These are phyloP conservation scores for Hericium rajendrae DNA, from an alignment of 768 basidiomycete genomes.

Conservation along the genomic window DNA sequence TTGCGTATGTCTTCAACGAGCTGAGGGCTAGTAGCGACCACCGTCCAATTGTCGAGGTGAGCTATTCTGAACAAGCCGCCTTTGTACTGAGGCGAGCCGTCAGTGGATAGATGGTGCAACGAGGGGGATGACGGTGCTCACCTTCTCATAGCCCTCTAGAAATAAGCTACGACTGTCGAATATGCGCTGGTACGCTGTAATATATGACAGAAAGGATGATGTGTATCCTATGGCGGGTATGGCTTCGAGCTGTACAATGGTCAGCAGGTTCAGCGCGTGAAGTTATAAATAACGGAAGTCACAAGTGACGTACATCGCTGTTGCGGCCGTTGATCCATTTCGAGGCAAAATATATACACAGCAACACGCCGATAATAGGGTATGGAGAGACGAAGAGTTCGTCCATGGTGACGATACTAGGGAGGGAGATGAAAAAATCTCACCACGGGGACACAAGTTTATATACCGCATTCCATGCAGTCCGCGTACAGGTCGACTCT, in stretches of 20 bases:
- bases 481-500: too few species aligned
- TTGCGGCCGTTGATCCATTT: too few species aligned
- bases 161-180: not conserved
- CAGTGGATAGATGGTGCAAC: not conserved
- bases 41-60: constrained; percentile 33
- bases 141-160: not conserved
- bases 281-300: too few species aligned
- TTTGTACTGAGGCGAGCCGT: constrained; percentile 9
- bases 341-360: too few species aligned
- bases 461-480: too few species aligned
- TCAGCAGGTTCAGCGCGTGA: too few species aligned
- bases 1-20: constrained; percentile 42
- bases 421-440: too few species aligned
- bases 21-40: constrained; percentile 31
- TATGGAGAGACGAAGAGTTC: too few species aligned
- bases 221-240: not conserved
- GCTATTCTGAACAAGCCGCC: constrained; percentile 32
- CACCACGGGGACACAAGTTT: too few species aligned
- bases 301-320: too few species aligned
- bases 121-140: not conserved
- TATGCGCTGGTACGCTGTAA: not conserved
- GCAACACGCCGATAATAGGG: too few species aligned
- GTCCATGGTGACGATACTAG: too few species aligned
- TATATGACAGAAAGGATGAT: not conserved
- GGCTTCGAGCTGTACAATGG: not conserved